Percentiles rank a stretch among this genome's conserved stretches.
Evolutionary conservation across 306 rosid species (phyloP).

Genomic region (Glycyrrhiza uralensis): DNA sequence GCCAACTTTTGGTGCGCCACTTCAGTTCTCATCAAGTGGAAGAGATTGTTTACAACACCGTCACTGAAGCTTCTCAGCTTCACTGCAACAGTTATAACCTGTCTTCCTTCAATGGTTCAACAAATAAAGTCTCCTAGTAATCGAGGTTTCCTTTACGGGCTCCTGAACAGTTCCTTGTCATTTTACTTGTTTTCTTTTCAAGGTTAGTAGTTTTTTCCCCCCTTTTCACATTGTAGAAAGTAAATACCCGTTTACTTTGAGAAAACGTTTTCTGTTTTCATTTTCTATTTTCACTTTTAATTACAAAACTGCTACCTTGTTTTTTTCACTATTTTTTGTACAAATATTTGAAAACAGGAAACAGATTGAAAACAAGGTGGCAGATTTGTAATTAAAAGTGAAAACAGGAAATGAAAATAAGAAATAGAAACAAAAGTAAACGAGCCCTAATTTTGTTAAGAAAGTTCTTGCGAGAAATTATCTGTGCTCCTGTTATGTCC

Average conservation of each 20-base stretch:
- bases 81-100: slow-evolving; percentile 57
- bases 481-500: not conserved
- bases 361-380: too few relatives aligned
- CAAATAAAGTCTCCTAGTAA: slow-evolving; percentile 77
- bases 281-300: too few relatives aligned
- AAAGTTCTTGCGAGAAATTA: not conserved
- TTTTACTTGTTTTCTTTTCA: slow-evolving; percentile 93
- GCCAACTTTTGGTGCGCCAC: slow-evolving; percentile 97
- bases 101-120: slow-evolving; percentile 86
- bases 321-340: too few relatives aligned
- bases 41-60: slow-evolving; percentile 63
- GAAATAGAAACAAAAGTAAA: too few relatives aligned
- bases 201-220: slow-evolving; percentile 45
- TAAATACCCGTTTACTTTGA: too few relatives aligned
- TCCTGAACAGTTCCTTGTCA: slow-evolving; percentile 76
- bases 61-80: slow-evolving; percentile 70
- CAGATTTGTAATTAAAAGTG: too few relatives aligned
- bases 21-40: slow-evolving; percentile 84
- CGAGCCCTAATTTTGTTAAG: not conserved
- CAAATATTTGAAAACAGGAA: too few relatives aligned
- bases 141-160: slow-evolving; percentile 74
- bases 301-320: too few relatives aligned
- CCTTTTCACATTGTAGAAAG: not conserved
- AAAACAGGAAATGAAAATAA: too few relatives aligned
- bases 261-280: too few relatives aligned